Evolutionary conservation across 2,329 filamentous ascomycete species (phyloP).

Genomic region (Xylaria sp.): DNA sequence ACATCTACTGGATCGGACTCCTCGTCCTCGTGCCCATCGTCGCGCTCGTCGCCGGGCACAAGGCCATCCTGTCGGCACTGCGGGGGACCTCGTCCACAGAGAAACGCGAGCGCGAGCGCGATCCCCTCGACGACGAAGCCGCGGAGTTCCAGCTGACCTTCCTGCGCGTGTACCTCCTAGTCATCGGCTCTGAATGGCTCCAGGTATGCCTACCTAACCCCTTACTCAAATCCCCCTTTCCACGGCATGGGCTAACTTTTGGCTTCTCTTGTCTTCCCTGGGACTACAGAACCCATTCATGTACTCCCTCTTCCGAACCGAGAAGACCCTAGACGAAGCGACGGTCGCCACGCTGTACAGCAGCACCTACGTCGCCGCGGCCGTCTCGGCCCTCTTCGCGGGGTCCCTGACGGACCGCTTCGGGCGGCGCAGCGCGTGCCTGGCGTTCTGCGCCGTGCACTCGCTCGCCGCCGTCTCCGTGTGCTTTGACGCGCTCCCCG

Average conservation of each 20-base stretch:
- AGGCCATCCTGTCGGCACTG: slow-evolving; percentile 26
- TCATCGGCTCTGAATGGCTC: slow-evolving; percentile 64
- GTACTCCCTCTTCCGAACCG: slow-evolving; percentile 49
- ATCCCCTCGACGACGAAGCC: slow-evolving; percentile 36
- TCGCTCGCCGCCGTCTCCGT: slow-evolving; percentile 58
- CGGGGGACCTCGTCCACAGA: slow-evolving; percentile 14
- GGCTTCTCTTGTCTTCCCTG: not conserved
- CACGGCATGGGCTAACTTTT: slow-evolving; percentile 18
- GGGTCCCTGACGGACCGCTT: slow-evolving; percentile 61
- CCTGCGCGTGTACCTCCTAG: slow-evolving; percentile 57
- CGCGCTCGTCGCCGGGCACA: slow-evolving; percentile 37
- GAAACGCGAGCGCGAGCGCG: slow-evolving; percentile 7
- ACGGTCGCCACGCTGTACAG: slow-evolving; percentile 56
- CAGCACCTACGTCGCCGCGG: slow-evolving; percentile 58
- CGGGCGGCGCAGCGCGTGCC: slow-evolving; percentile 63
- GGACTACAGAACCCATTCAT: slow-evolving; percentile 45
- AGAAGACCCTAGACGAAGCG: slow-evolving; percentile 46
- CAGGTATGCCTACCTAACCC: slow-evolving; percentile 51
- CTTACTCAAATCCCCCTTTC: not conserved
- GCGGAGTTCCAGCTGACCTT: slow-evolving; percentile 41
- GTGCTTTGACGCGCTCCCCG: slow-evolving; percentile 41
- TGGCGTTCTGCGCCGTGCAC: slow-evolving; percentile 65
- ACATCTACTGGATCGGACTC: slow-evolving; percentile 46
- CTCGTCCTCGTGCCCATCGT: slow-evolving; percentile 41
- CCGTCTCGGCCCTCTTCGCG: slow-evolving; percentile 58